phyloP scores from a whole-genome alignment of 257 asterid genomes.

The Rehmannia glutinosa region DNA sequence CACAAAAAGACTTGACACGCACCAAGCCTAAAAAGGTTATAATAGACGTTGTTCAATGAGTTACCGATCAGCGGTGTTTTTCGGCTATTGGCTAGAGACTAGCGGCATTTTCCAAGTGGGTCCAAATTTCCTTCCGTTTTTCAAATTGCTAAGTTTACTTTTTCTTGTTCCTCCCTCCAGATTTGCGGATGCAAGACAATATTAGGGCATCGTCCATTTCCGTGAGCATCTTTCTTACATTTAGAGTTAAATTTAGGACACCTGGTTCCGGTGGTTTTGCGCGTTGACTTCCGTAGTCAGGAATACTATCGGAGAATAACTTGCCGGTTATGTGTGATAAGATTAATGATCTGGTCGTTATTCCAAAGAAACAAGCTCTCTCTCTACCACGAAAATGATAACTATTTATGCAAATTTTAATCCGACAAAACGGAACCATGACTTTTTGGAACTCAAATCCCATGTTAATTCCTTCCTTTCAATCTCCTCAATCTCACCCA shows the following conservation, averaged over 20 bases:
- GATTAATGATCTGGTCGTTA: slow-evolving; percentile 58
- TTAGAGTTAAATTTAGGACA: slow-evolving; percentile 60
- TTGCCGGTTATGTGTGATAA: slow-evolving; percentile 65
- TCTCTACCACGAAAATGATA: no score
- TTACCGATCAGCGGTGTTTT: slow-evolving; percentile 61
- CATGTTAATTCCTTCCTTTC: no score
- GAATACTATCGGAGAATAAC: slow-evolving; percentile 67
- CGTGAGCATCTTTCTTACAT: slow-evolving; percentile 53
- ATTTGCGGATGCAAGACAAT: slow-evolving; percentile 47
- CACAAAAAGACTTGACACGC: no score
- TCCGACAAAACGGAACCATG: no score
- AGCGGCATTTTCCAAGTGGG: slow-evolving; percentile 51
- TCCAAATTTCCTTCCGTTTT: slow-evolving; percentile 57
- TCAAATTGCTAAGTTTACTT: slow-evolving; percentile 20
- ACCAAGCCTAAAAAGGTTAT: no score
- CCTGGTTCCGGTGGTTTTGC: slow-evolving; percentile 76
- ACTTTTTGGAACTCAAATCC: no score
- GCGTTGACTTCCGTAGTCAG: slow-evolving; percentile 72
- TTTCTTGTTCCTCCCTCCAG: slow-evolving; percentile 49
- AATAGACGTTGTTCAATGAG: slow-evolving; percentile 36
- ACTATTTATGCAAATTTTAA: no score
- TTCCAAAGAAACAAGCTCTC: slow-evolving; percentile 86
- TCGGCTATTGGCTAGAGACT: slow-evolving; percentile 56
- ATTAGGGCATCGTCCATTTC: slow-evolving; percentile 69
- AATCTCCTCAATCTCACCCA: slow-evolving; percentile 30